Base-by-base conservation (phyloP, 495 filamentous ascomycete genomes). In the Lophiostoma macrostomum region DNA sequence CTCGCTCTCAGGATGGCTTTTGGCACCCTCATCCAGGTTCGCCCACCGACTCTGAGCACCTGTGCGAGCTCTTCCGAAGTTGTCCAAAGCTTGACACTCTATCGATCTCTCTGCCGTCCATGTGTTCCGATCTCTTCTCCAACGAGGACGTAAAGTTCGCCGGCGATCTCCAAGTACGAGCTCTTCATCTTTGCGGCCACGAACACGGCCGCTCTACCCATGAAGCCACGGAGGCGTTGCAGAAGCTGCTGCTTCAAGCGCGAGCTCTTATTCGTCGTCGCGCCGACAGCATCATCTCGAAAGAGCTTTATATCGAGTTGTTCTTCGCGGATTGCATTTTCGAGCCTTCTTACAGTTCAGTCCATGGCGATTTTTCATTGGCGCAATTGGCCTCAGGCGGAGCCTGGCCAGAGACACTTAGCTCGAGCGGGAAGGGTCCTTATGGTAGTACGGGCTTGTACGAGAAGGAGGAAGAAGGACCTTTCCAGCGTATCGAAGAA, bases 401-500 rank as follows among this genome's bases (percentile, higher is more conserved):
- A 6, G 19, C 49, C 18, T 79, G 77, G 76, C 69, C 67, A 5
- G 36, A 57, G 7, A 45, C 65, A 12, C 50, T 63, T 57, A 47
- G 52, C 27, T 38, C 58, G 1, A 72, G 67, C 27, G 68, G 68
- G 11, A 78, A 78, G 52, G 77, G 77, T 0, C 77, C 77, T 0
- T 79, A 78, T 43, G 76, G 76, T n/a, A 64, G 65, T 35, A 77
- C 74, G 5, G 76, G 77, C 0, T 60, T 75, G 18, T 78, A 79
- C 39, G 76, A 73, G 24, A 77, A 76, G 42, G 73, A 73, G 30
- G 74, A 74, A 46, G 72, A 69, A 44, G 64, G 53, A 16, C 39
- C 52, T 2, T 73, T 67, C 53, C 65, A 69, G 65, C 42, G 66
- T 54, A 38, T 80, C 53, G 58, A 64, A 34, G 77, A 78, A 60